phyloP scores from a whole-genome alignment of 2,329 filamentous ascomycete genomes.

The Cytospora paraplurivora region DNA sequence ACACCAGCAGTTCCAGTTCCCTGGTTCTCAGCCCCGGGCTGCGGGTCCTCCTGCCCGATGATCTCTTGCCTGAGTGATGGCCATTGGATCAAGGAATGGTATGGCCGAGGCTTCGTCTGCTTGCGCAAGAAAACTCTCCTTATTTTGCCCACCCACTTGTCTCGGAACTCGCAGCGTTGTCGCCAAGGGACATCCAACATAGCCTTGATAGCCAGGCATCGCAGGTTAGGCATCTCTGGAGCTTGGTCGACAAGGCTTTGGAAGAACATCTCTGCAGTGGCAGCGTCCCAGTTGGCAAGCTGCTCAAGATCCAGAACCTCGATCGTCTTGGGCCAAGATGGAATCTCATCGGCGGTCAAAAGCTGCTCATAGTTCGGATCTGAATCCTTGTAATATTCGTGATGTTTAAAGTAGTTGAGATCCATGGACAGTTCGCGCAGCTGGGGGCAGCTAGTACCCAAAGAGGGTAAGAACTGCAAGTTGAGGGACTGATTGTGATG shows the following conservation, averaged over 20 bases:
- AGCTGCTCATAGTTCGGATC: constrained; percentile 74
- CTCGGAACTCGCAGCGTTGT: constrained; percentile 75
- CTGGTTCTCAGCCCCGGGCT: constrained; percentile 5
- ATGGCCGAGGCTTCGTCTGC: constrained; percentile 27
- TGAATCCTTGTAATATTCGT: constrained; percentile 68
- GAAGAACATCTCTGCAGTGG: constrained; percentile 76
- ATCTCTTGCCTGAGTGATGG: constrained; percentile 5
- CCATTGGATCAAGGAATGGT: constrained; percentile 27
- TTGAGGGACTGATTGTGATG: constrained; percentile 80
- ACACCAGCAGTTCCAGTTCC: not conserved
- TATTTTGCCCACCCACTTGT: constrained; percentile 74
- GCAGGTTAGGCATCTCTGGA: constrained; percentile 64
- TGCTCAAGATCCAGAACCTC: constrained; percentile 74
- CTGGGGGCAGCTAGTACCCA: constrained; percentile 69
- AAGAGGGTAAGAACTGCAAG: constrained; percentile 69
- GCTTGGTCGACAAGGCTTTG: constrained; percentile 76
- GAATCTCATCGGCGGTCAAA: constrained; percentile 64
- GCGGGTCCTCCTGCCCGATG: not conserved
- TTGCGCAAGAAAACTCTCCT: constrained; percentile 64
- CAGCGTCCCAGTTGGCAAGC: constrained; percentile 71
- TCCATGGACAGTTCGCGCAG: constrained; percentile 76
- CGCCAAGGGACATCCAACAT: constrained; percentile 83
- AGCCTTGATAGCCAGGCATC: constrained; percentile 71
- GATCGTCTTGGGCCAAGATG: constrained; percentile 76
- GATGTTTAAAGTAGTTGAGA: constrained; percentile 73